These are phyloP conservation scores for Candida quercuum DNA, from an alignment of 805 yeast species.

Conservation along the genomic window DNA sequence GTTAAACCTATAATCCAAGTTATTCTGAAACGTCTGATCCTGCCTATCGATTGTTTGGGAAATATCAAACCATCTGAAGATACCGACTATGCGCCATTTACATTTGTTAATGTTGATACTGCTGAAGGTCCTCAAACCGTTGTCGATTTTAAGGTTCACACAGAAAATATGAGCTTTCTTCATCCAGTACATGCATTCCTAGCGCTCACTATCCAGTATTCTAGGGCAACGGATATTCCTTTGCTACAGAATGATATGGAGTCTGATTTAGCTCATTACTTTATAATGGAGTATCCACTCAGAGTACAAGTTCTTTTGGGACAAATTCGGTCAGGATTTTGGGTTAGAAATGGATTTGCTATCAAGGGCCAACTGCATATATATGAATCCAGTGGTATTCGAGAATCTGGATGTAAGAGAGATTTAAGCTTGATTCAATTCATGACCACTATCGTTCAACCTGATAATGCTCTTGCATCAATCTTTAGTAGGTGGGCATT, in stretches of 20 bases:
- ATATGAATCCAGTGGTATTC: conserved; percentile 68
- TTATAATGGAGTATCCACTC: conserved; percentile 66
- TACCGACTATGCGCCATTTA: not conserved
- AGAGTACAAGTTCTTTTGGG: conserved; percentile 72
- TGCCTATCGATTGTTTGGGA: not conserved
- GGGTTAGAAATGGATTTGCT: conserved; percentile 93
- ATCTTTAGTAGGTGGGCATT: conserved; percentile 70
- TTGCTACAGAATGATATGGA: conserved; percentile 11
- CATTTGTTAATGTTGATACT: conserved; percentile 13
- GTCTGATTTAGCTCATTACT: conserved; percentile 1
- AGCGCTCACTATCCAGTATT: conserved; percentile 63
- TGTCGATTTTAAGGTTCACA: conserved; percentile 37
- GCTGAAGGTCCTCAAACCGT: conserved; percentile 22
- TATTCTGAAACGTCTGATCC: not conserved
- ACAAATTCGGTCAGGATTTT: conserved; percentile 81
- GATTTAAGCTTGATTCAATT: conserved; percentile 71
- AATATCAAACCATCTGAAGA: not conserved
- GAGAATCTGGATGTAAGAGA: conserved; percentile 78
- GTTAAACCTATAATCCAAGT: not conserved
- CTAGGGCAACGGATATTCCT: conserved; percentile 17
- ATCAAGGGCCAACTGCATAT: conserved; percentile 74
- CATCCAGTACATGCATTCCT: conserved; percentile 77
- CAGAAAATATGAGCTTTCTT: conserved; percentile 56
- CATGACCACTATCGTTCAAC: conserved; percentile 48
- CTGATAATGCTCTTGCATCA: conserved; percentile 51